These are phyloP conservation scores for Corchorus capsularis DNA, from an alignment of 345 rosid species.

Conservation along the genomic window DNA sequence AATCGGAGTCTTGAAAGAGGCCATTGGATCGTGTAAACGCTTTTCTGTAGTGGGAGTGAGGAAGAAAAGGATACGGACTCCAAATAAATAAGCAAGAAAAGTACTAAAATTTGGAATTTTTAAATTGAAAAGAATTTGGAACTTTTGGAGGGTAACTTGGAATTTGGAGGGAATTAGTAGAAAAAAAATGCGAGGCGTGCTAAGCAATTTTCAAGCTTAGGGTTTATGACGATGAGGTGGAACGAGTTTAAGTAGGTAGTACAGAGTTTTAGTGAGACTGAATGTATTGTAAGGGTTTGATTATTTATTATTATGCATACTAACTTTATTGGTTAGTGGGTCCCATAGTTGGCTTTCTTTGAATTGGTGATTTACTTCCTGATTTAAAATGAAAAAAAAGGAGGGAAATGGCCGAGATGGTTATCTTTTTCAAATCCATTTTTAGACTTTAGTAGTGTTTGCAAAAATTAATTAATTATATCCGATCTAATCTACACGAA, in stretches of 20 bases:
- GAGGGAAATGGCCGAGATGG: too few species aligned
- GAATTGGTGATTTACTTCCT: too few species aligned
- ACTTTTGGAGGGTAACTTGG: constrained; percentile 33
- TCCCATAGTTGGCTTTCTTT: too few species aligned
- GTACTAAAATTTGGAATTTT: too few species aligned
- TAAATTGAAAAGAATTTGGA: constrained; percentile 5
- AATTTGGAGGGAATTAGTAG: constrained; percentile 10
- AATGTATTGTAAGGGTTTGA: neutral
- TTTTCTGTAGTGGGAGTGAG: neutral
- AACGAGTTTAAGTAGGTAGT: neutral
- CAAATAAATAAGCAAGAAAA: constrained; percentile 13
- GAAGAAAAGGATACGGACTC: neutral
- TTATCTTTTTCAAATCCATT: too few species aligned
- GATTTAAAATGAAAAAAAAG: too few species aligned
- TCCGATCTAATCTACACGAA: too few species aligned
- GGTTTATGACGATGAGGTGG: neutral
- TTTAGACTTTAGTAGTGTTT: too few species aligned
- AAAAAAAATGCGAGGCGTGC: neutral
- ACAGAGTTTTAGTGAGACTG: neutral
- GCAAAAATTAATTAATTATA: too few species aligned
- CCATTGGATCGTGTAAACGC: constrained; percentile 30
- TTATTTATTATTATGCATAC: neutral
- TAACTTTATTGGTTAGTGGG: neutral
- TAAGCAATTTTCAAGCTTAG: neutral
- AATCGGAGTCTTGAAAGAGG: constrained; percentile 41